A percentile compares a stretch with the other conserved stretches of the same genome.
Conservation (phyloP, 140 eudicot genomes). For the Stevia rebaudiana region DNA sequence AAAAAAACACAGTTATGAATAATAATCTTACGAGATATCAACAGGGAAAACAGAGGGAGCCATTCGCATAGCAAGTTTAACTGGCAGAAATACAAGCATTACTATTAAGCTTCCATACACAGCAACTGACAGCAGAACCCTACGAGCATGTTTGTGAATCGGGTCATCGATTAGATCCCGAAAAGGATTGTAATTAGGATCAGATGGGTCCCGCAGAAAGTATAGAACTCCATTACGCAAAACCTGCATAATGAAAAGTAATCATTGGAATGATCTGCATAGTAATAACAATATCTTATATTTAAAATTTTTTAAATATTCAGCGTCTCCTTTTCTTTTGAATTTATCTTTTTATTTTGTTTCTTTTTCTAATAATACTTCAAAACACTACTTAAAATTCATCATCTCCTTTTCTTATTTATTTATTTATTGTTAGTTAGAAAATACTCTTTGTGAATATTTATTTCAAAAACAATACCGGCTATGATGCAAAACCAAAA, state of each 20-base stretch:
- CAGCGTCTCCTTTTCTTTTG: too few relatives aligned
- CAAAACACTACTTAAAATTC: too few relatives aligned
- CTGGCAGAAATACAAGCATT: constrained; percentile 70
- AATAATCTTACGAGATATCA: constrained; percentile 56
- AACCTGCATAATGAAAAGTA: constrained; percentile 36
- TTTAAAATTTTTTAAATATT: too few relatives aligned
- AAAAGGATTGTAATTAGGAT: constrained; percentile 79
- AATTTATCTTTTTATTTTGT: too few relatives aligned
- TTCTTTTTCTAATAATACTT: too few relatives aligned
- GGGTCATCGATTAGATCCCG: constrained; percentile 88
- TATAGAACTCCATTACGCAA: constrained; percentile 65
- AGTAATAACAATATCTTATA: not conserved
- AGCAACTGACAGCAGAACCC: constrained; percentile 67
- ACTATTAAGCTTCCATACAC: constrained; percentile 80
- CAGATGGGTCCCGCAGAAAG: constrained; percentile 80
- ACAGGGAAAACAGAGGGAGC: constrained; percentile 68
- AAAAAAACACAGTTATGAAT: not conserved
- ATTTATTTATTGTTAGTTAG: too few relatives aligned
- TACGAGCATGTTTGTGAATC: constrained; percentile 76
- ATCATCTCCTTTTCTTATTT: too few relatives aligned
- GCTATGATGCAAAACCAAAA: too few relatives aligned
- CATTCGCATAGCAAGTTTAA: constrained; percentile 73
- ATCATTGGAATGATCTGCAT: not conserved
- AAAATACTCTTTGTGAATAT: too few relatives aligned
- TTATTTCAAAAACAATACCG: too few relatives aligned